A percentile compares a stretch with the other conserved stretches of the same genome.
These are phyloP conservation scores for Lipomyces sp. DNA, from an alignment of 805 yeast species.

Conservation along the genomic window DNA sequence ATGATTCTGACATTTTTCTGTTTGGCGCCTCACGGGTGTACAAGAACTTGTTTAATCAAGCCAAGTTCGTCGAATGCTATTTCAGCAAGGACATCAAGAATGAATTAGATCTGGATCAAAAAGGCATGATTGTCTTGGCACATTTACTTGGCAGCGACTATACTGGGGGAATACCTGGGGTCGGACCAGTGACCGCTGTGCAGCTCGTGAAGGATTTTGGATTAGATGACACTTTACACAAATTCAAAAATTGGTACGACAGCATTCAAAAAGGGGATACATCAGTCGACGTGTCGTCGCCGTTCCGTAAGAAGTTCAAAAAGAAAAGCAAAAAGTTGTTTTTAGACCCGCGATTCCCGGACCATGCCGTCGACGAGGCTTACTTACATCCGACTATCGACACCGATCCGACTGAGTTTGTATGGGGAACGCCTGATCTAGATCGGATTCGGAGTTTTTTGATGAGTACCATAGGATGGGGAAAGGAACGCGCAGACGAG, in stretches of 20 bases:
- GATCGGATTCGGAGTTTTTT: constrained; percentile 76
- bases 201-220: constrained; percentile 88
- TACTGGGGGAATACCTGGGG: constrained; percentile 87
- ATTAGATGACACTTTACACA: constrained; percentile 49
- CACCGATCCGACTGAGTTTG: constrained; percentile 71
- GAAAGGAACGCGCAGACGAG: constrained; percentile 73
- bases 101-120: constrained; percentile 67
- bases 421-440: constrained; percentile 89
- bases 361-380: constrained; percentile 68
- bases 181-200: constrained; percentile 92
- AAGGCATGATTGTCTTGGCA: constrained; percentile 77
- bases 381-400: constrained; percentile 85
- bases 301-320: constrained; percentile 63
- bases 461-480: constrained; percentile 78
- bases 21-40: constrained; percentile 86
- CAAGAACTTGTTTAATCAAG: constrained; percentile 92
- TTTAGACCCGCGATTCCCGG: constrained; percentile 72
- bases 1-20: constrained; percentile 94
- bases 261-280: constrained; percentile 47
- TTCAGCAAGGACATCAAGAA: constrained; percentile 59
- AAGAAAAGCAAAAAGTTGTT: constrained; percentile 60
- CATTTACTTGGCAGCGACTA: constrained; percentile 90
- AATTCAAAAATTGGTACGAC: constrained; percentile 63
- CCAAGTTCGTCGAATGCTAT: constrained; percentile 88
- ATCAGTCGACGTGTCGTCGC: constrained; percentile 51